Conservation (phyloP, 2,329 filamentous ascomycete species). For the Colletotrichum truncatum region DNA sequence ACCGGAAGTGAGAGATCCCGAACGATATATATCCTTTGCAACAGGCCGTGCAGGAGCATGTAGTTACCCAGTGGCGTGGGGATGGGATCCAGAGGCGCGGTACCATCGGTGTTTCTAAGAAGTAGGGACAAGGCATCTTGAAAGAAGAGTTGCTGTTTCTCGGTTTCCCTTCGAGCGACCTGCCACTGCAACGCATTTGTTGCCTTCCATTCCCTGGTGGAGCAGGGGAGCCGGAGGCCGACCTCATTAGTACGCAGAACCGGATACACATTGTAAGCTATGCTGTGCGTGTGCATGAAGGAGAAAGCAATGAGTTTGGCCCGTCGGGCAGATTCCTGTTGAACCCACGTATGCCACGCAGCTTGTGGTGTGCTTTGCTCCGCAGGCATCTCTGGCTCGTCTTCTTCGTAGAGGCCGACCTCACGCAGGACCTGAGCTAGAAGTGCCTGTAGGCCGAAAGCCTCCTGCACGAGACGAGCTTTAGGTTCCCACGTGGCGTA, state of each 20-base stretch:
- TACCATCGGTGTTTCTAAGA: conserved; percentile 38
- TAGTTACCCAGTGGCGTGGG: conserved; percentile 49
- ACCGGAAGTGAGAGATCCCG: conserved; percentile 46
- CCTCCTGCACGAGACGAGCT: conserved; percentile 42
- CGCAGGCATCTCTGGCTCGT: not conserved
- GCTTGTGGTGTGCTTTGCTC: conserved; percentile 23
- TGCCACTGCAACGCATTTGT: conserved; percentile 40
- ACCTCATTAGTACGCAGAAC: conserved; percentile 47
- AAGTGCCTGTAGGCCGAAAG: conserved; percentile 43
- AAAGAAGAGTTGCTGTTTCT: conserved; percentile 45
- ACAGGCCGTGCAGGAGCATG: conserved; percentile 44
- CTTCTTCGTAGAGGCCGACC: conserved; percentile 42
- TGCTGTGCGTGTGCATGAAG: conserved; percentile 48
- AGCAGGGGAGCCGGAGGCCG: conserved; percentile 43
- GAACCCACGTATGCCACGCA: conserved; percentile 42
- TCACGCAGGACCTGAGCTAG: conserved; percentile 45
- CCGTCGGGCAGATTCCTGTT: conserved; percentile 42
- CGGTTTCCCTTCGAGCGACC: conserved; percentile 35
- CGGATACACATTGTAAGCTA: conserved; percentile 49
- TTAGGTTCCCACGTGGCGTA: conserved; percentile 49
- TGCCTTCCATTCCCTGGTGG: conserved; percentile 48
- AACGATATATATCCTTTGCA: conserved; percentile 49
- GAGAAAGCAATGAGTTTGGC: conserved; percentile 48
- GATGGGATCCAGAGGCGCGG: conserved; percentile 42
- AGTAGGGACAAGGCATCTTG: conserved; percentile 45